These are phyloP conservation scores for Prinsepia uniflora DNA, from an alignment of 306 rosid genomes.

Conservation along the genomic window DNA sequence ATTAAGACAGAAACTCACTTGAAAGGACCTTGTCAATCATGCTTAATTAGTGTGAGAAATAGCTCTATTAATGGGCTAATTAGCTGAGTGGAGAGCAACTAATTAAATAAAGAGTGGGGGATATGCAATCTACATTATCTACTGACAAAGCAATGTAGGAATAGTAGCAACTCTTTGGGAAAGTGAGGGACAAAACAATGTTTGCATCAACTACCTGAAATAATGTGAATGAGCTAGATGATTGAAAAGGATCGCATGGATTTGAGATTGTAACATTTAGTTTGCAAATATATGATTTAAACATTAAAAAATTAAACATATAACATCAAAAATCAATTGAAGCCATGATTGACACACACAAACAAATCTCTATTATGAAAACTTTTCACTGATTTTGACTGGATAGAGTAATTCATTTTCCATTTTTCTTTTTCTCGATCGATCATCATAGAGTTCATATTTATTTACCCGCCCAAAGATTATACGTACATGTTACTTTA, in stretches of 20 bases:
- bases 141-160: slow-evolving; percentile 55
- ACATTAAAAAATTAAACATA: not conserved
- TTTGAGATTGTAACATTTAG: not conserved
- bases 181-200: slow-evolving; percentile 21
- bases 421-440: not conserved
- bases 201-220: too few species aligned
- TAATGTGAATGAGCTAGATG: too few species aligned
- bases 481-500: not conserved
- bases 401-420: not conserved
- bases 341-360: slow-evolving; percentile 1
- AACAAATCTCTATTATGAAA: not conserved
- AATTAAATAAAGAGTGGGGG: slow-evolving; percentile 47
- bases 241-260: not conserved
- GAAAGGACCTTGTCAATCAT: too few species aligned
- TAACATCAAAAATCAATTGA: not conserved
- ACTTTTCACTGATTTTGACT: slow-evolving; percentile 1
- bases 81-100: slow-evolving; percentile 64
- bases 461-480: not conserved
- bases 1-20: too few species aligned
- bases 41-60: not conserved
- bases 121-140: slow-evolving; percentile 59
- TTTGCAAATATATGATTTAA: not conserved
- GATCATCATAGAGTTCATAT: not conserved
- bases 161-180: slow-evolving; percentile 9
- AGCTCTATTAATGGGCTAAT: slow-evolving; percentile 1